phyloP scores from a whole-genome alignment of 176 grass and related monocot species.

The Stipa capillata region DNA sequence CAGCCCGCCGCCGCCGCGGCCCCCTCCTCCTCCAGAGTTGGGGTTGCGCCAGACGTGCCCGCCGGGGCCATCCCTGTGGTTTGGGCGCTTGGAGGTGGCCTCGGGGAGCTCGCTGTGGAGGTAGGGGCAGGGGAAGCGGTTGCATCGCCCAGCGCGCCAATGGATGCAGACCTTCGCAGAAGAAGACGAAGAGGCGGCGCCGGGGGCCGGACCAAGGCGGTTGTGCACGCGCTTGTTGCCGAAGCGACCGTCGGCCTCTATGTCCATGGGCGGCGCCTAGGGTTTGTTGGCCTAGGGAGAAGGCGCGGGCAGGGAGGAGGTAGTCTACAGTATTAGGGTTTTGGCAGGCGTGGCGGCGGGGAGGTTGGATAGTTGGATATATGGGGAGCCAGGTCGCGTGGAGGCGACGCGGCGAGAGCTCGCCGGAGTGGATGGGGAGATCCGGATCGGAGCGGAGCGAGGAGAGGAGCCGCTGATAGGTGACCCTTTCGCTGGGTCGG shows the following conservation, averaged over 20 bases:
- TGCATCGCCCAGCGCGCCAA: conserved; percentile 88
- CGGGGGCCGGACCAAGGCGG: conserved; percentile 26
- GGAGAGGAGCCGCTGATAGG: conserved; percentile 4
- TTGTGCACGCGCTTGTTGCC: conserved; percentile 61
- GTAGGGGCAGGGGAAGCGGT: conserved; percentile 78
- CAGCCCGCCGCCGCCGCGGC: conserved; percentile 6
- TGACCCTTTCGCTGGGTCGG: conserved; percentile 3
- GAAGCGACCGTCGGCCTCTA: conserved; percentile 45
- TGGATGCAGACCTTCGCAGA: conserved; percentile 64
- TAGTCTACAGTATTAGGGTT: neutral
- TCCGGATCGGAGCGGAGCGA: conserved; percentile 45
- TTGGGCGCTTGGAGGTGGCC: conserved; percentile 35
- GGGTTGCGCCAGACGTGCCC: conserved; percentile 68
- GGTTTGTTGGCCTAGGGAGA: conserved; percentile 30
- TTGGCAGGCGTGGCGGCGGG: conserved; percentile 5
- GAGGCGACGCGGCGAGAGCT: conserved; percentile 39
- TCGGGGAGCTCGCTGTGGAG: conserved; percentile 80
- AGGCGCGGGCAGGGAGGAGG: neutral
- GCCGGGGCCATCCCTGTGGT: conserved; percentile 22
- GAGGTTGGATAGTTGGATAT: neutral
- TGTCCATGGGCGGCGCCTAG: conserved; percentile 49
- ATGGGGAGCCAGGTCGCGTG: conserved; percentile 14
- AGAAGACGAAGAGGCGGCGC: conserved; percentile 21
- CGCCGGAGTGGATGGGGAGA: conserved; percentile 42
- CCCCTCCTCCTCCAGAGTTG: conserved; percentile 15